Conservation (phyloP, 305 asterid species). For the Fraxinus greggii region DNA sequence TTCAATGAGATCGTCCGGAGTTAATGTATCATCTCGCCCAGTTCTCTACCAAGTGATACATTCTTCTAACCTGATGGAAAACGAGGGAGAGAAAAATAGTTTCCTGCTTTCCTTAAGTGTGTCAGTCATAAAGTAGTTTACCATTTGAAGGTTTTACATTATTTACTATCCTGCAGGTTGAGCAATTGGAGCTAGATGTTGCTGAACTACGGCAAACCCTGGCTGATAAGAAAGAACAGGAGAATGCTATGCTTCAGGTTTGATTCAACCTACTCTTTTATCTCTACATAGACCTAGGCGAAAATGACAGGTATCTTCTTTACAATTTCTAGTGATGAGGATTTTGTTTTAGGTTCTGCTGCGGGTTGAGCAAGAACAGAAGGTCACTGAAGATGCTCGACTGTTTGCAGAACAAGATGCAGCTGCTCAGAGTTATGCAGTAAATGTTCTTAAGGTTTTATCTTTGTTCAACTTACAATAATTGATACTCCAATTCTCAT, state of each 20-base stretch:
- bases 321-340: constrained; percentile 24
- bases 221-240: constrained; percentile 66
- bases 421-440: constrained; percentile 60
- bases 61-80: background rate
- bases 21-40: constrained; percentile 2
- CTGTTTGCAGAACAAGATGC: constrained; percentile 74
- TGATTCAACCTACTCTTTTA: constrained; percentile 17
- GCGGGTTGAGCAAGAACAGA: constrained; percentile 92
- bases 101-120: background rate
- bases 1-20: background rate
- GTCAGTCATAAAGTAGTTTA: background rate
- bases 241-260: constrained; percentile 87
- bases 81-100: constrained; percentile 15
- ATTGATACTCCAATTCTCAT: constrained; percentile 8
- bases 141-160: background rate
- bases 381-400: constrained; percentile 78
- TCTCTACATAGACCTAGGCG: constrained; percentile 6
- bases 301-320: constrained; percentile 19
- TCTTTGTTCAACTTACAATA: background rate
- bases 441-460: constrained; percentile 64
- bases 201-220: constrained; percentile 62
- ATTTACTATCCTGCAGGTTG: constrained; percentile 50
- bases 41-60: background rate
- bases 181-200: constrained; percentile 76
- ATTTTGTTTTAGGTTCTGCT: constrained; percentile 58